Conservation (phyloP, 768 basidiomycete species). For the Mycena vitilis region DNA sequence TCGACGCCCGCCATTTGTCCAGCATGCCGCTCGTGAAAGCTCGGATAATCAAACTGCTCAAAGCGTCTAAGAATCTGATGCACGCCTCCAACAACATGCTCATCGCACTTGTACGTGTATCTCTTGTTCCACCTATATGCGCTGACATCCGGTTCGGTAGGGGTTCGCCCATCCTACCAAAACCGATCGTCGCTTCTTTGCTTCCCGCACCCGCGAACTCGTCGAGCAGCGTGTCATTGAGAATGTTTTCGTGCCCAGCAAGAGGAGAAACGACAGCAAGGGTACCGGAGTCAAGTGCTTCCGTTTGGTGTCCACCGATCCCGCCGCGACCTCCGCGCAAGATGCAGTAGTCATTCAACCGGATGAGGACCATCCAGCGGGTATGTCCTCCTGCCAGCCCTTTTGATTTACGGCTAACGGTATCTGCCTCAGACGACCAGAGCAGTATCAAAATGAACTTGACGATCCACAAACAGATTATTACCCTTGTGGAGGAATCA, state of each 20-base stretch:
- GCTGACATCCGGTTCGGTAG: conserved; percentile 50
- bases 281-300: conserved; percentile 69
- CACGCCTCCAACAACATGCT: conserved; percentile 83
- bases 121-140: neutral
- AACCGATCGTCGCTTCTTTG: conserved; percentile 86
- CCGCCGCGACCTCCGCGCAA: conserved; percentile 43
- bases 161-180: conserved; percentile 82
- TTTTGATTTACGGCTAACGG: conserved; percentile 4
- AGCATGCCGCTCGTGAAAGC: conserved; percentile 78
- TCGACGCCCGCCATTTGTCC: conserved; percentile 82
- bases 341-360: conserved; percentile 51
- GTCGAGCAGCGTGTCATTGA: conserved; percentile 81
- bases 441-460: conserved; percentile 66
- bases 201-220: conserved; percentile 77
- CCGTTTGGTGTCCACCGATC: conserved; percentile 65
- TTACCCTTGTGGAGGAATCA: conserved; percentile 77
- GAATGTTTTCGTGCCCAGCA: conserved; percentile 75
- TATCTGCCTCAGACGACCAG: conserved; percentile 42
- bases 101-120: conserved; percentile 72
- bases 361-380: conserved; percentile 45
- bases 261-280: conserved; percentile 58
- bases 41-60: conserved; percentile 78
- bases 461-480: conserved; percentile 83
- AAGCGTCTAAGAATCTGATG: conserved; percentile 73
- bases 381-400: conserved; percentile 39